Evolutionary conservation across 2,329 filamentous ascomycete genomes (phyloP).

Genomic region (Helotiales sp.): DNA sequence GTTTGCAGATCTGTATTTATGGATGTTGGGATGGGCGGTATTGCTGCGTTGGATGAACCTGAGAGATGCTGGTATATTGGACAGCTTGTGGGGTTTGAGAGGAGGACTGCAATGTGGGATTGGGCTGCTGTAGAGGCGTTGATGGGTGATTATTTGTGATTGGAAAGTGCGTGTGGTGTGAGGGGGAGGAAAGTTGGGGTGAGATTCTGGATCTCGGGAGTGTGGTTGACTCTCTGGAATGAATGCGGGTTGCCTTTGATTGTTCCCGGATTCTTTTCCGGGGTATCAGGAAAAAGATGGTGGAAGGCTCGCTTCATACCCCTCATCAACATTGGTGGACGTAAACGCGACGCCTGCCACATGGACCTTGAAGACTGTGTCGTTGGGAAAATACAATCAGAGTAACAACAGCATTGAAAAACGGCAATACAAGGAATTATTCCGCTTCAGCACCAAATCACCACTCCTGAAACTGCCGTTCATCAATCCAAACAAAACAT

Average conservation of each 20-base stretch:
- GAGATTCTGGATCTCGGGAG: slow-evolving; percentile 5
- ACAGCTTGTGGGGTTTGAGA: background rate
- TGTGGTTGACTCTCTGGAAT: background rate
- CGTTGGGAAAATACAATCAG: background rate
- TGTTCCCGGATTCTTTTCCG: background rate
- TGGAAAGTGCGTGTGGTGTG: slow-evolving; percentile 8
- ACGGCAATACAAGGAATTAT: background rate
- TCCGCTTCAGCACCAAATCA: background rate
- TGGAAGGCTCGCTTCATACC: too few relatives aligned
- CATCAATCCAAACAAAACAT: slow-evolving; percentile 4
- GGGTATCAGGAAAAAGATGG: background rate
- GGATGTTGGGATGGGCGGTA: slow-evolving; percentile 17
- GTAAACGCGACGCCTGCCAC: background rate
- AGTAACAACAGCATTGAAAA: background rate
- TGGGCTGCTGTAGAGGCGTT: slow-evolving; percentile 7
- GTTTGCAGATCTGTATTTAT: background rate
- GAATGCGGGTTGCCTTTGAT: background rate
- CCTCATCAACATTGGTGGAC: background rate
- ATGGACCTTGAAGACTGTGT: background rate
- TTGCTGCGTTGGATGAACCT: slow-evolving; percentile 15
- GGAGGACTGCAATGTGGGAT: background rate
- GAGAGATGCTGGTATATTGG: slow-evolving; percentile 17
- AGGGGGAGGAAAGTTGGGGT: background rate
- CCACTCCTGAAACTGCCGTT: background rate
- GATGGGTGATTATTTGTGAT: slow-evolving; percentile 6